Evolutionary conservation across 192 early-diverging fungal genomes (phyloP).

Genomic region (Polychytrium aggregatum): DNA sequence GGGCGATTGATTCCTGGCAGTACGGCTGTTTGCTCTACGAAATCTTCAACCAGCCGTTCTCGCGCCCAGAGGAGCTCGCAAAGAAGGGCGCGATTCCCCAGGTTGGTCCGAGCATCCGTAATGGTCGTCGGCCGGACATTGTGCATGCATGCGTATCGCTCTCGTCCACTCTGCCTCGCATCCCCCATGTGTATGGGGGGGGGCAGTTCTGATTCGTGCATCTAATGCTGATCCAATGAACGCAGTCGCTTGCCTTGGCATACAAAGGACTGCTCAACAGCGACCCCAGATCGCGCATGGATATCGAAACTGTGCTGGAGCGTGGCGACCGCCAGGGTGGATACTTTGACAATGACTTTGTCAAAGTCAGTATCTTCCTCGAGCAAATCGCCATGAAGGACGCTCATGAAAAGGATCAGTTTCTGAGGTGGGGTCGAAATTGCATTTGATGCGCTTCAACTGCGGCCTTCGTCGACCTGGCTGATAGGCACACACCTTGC

Average conservation of each 20-base stretch:
- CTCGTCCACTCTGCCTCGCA: too few species aligned
- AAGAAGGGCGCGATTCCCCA: constrained; percentile 49
- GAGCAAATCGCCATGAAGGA: constrained; percentile 90
- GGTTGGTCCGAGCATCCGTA: too few species aligned
- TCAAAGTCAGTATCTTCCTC: constrained; percentile 72
- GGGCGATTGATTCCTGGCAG: constrained; percentile 71
- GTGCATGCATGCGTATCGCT: too few species aligned
- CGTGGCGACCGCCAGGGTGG: constrained; percentile 42
- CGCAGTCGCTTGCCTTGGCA: constrained; percentile 34
- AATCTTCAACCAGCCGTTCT: constrained; percentile 53
- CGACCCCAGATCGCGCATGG: constrained; percentile 50
- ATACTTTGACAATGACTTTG: constrained; percentile 76
- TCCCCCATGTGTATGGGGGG: too few species aligned
- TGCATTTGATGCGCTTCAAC: too few species aligned
- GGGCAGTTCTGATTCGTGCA: too few species aligned
- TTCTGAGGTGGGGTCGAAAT: constrained; percentile 25
- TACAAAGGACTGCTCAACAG: constrained; percentile 52
- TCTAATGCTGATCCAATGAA: too few species aligned
- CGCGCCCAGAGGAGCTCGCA: constrained; percentile 19
- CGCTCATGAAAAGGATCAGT: constrained; percentile 70
- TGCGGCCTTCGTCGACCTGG: too few species aligned
- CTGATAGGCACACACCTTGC: too few species aligned
- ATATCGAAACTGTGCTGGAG: constrained; percentile 60
- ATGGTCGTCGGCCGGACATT: too few species aligned
- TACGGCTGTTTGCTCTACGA: constrained; percentile 75